Evolutionary conservation across 2,329 filamentous ascomycete species (phyloP), one percentile per base, ranked within the genome.

Genomic region (Alternaria hordeiaustralica): DNA sequence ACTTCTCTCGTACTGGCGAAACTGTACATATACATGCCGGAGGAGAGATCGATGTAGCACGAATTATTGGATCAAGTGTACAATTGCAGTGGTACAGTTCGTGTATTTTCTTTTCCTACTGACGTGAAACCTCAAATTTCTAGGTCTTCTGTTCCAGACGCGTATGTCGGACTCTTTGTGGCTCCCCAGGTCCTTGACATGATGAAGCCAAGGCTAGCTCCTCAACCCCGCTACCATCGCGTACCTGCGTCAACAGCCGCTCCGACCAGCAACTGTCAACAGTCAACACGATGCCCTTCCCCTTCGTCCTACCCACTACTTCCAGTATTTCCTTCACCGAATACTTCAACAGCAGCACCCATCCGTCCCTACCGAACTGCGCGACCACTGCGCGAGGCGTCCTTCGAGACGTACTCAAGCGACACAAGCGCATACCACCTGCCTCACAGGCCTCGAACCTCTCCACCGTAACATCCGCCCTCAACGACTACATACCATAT

Each of bases 241-340:
- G 70, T 72, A 73, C 67, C 70, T 74, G 72, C 70, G 71, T 71
- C 71, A 60, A 60, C 65, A 58, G 57, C 63, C 55, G 60, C 62
- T 60, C 43, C 49, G 47, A 56, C 60, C 61, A 59, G 47, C 61
- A 63, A 60, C 70, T 65, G 53, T 46, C 49, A 12, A 61, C 61
- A 53, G 58, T 36, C 55, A 55, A 43, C 55, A 74, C 65, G 45
- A 98, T 98, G 96, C 94, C 95, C 30, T 98, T 92, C 77, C 91
- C 92, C 12, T 97, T 97, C 75, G 83, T 88, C 11, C 88, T 98
- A 30, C 94, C 96, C 2, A 98, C 95, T 1, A 97, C 95, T 6
- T 97, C 94, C 33, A 88, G 91, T 58, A 90, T 97, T 76, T 90
- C 92, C 56, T 95, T 97, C 77, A 91, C 92, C 21, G 85, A 90